Evolutionary conservation across 2,329 filamentous ascomycete genomes (phyloP).

Genomic region (Dendrostoma leiphaemia): DNA sequence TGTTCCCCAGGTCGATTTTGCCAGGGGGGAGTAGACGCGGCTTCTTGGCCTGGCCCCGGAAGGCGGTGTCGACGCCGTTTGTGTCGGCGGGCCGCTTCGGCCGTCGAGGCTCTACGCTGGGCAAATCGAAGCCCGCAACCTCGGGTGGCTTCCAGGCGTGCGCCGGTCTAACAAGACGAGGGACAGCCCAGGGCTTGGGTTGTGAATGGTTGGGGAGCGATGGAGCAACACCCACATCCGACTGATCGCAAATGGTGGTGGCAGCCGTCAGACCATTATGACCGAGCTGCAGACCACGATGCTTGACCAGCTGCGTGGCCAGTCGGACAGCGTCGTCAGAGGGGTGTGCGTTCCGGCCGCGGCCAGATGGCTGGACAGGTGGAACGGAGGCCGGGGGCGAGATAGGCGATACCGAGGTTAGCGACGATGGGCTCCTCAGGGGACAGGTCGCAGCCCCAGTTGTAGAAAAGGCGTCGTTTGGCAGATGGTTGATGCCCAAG

Average conservation of each 20-base stretch:
- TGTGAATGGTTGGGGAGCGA: constrained; percentile 15
- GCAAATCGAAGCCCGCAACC: background rate
- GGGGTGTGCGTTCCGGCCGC: background rate
- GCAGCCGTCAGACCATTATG: constrained; percentile 31
- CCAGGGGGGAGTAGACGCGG: constrained; percentile 45
- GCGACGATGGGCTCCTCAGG: background rate
- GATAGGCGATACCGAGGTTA: background rate
- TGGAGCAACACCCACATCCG: constrained; percentile 14
- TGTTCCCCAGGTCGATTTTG: constrained; percentile 38
- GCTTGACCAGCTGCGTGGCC: constrained; percentile 17
- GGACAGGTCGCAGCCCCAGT: background rate
- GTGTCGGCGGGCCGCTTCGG: constrained; percentile 30
- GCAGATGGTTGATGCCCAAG: constrained; percentile 1
- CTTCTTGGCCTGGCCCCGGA: constrained; percentile 38
- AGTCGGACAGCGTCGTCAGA: constrained; percentile 18
- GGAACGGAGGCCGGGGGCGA: constrained; percentile 4
- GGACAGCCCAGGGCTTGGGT: constrained; percentile 12
- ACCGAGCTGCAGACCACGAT: constrained; percentile 23
- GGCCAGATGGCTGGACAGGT: background rate
- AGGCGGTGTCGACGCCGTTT: constrained; percentile 16
- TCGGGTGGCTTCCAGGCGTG: constrained; percentile 16
- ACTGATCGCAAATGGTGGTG: constrained; percentile 21
- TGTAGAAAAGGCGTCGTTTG: background rate
- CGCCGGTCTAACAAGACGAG: constrained; percentile 28
- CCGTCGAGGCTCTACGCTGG: constrained; percentile 14